Percentiles rank a stretch among this genome's conserved stretches.
Evolutionary conservation across 805 yeast genomes (phyloP).

Genomic region (Kodamaea restingae): DNA sequence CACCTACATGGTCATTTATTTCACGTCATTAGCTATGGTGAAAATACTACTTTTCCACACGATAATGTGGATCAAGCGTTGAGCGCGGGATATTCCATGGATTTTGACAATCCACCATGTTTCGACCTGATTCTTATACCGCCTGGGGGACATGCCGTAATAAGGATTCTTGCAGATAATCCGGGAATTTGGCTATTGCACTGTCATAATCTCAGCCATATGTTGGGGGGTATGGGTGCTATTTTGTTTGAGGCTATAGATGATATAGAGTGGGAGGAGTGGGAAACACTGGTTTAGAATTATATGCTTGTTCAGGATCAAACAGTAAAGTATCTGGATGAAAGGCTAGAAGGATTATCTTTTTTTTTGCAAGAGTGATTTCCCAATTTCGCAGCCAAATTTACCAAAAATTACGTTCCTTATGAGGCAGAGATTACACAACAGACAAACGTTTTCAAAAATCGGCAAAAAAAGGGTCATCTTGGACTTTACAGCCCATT

Average conservation of each 20-base stretch:
- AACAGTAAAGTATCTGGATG: no score
- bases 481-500: no score
- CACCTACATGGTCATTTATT: conserved; percentile 35
- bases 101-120: conserved; percentile 20
- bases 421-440: no score
- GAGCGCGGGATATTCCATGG: conserved; percentile 10
- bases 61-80: conserved; percentile 23
- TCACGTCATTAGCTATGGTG: conserved; percentile 24
- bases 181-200: conserved; percentile 32
- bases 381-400: no score
- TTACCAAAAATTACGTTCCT: no score
- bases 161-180: conserved; percentile 29
- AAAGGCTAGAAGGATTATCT: no score
- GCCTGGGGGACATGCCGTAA: conserved; percentile 30
- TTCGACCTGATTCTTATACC: conserved; percentile 26
- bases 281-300: no score
- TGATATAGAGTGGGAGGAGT: background rate
- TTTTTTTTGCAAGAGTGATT: no score
- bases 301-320: no score
- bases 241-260: conserved; percentile 9
- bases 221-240: conserved; percentile 31
- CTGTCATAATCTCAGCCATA: conserved; percentile 33
- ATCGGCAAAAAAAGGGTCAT: no score
- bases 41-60: conserved; percentile 21
- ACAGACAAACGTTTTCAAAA: no score